Evolutionary conservation across 164 flowering plant genomes (phyloP).

Genomic region (Tetracentron sinense): DNA sequence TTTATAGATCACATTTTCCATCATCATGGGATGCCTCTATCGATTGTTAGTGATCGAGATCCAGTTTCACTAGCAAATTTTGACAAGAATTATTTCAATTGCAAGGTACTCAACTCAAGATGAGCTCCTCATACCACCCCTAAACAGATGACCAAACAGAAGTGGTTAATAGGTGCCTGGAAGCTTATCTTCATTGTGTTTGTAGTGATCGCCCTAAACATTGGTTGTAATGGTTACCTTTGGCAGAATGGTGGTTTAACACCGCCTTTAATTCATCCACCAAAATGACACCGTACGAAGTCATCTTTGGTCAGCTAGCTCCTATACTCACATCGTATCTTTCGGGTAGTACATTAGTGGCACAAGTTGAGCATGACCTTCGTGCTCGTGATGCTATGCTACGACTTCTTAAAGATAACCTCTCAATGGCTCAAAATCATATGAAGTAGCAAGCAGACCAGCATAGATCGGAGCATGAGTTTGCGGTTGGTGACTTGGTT

Average conservation of each 20-base stretch:
- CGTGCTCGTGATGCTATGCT: not conserved
- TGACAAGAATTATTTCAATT: not conserved
- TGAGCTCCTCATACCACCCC: not conserved
- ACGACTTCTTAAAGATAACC: not conserved
- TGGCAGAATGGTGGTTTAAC: not conserved
- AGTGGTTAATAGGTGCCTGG: not conserved
- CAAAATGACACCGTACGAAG: not conserved
- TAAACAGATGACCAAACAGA: not conserved
- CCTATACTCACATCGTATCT: not conserved
- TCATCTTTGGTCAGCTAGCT: not conserved
- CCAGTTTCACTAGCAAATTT: not conserved
- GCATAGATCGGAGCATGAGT: not conserved
- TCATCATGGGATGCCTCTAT: not conserved
- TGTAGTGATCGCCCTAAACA: not conserved
- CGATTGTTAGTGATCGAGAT: not conserved
- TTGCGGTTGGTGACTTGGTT: not conserved
- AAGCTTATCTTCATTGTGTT: not conserved
- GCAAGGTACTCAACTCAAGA: not conserved
- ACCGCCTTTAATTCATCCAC: not conserved
- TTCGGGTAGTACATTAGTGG: not conserved
- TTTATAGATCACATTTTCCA: too few relatives aligned
- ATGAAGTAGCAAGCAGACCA: not conserved
- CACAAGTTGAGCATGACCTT: not conserved
- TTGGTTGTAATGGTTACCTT: not conserved
- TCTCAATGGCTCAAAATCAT: not conserved